A percentile compares a stretch with the other conserved stretches of the same genome.
These are phyloP conservation scores for Brassica balearica DNA, from an alignment of 441 rosid species.

Conservation along the genomic window DNA sequence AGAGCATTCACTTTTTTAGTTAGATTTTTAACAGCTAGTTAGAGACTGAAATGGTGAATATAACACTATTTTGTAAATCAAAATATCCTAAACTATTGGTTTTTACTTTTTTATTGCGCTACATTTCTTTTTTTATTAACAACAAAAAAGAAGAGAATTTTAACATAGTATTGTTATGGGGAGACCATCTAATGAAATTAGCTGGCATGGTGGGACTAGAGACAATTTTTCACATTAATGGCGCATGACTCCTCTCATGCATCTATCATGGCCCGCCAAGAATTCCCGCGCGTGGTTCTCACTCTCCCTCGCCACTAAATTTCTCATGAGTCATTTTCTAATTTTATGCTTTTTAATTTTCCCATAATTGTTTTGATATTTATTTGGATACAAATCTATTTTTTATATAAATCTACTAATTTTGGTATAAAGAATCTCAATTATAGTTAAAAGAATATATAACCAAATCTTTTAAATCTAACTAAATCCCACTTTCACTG, in stretches of 20 bases:
- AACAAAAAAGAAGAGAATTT: neutral
- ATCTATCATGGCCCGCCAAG: constrained; percentile 45
- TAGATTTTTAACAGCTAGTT: constrained; percentile 22
- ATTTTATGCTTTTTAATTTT: neutral
- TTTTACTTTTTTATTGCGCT: neutral
- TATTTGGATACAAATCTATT: neutral
- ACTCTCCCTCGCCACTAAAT: neutral
- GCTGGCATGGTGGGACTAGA: constrained; percentile 34
- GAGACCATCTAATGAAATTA: constrained; percentile 18
- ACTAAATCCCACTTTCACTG: neutral
- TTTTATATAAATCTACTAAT: neutral
- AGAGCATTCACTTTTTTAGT: constrained; percentile 24
- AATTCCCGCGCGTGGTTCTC: constrained; percentile 35
- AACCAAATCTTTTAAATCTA: neutral
- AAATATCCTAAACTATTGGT: neutral
- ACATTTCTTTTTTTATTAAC: neutral
- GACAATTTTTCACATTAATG: constrained; percentile 42
- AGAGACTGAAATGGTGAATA: constrained; percentile 18
- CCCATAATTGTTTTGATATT: neutral
- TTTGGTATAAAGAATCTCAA: neutral
- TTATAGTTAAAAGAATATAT: neutral
- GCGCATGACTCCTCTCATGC: constrained; percentile 61
- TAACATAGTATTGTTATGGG: constrained; percentile 1
- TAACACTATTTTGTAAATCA: neutral
- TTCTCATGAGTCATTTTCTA: constrained; percentile 2